Evolutionary conservation across 2,329 filamentous ascomycete genomes (phyloP).

Genomic region (Corynespora cassiicola): DNA sequence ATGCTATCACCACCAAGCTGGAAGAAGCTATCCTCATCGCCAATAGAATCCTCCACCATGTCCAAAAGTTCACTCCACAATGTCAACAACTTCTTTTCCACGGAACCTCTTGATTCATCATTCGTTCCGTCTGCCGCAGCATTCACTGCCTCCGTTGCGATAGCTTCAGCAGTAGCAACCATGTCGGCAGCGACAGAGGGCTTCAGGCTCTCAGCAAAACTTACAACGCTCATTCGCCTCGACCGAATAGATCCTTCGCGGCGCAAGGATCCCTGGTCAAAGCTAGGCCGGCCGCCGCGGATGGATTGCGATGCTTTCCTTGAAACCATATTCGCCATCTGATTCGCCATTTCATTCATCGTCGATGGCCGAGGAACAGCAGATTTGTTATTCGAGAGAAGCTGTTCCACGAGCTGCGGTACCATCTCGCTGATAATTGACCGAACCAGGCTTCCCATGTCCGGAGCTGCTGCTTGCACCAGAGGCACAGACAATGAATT

Average conservation of each 20-base stretch:
- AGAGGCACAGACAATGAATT: too few relatives aligned
- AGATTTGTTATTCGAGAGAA: conserved; percentile 34
- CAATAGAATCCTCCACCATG: conserved; percentile 41
- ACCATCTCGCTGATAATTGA: conserved; percentile 42
- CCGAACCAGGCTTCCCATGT: conserved; percentile 36
- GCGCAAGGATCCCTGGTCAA: conserved; percentile 28
- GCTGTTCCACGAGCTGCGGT: conserved; percentile 39
- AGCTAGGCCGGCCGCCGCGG: conserved; percentile 26
- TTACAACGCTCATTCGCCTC: conserved; percentile 34
- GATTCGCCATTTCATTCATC: conserved; percentile 35
- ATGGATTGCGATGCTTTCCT: conserved; percentile 32
- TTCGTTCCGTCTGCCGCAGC: too few relatives aligned
- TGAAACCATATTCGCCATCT: conserved; percentile 36
- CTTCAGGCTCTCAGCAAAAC: conserved; percentile 34
- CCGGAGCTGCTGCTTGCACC: conserved; percentile 18
- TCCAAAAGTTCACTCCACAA: conserved; percentile 41
- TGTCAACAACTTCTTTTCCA: conserved; percentile 38
- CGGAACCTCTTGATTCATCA: too few relatives aligned
- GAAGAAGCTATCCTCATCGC: conserved; percentile 41
- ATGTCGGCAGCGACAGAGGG: conserved; percentile 41
- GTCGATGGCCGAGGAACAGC: conserved; percentile 23
- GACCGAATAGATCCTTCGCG: conserved; percentile 27
- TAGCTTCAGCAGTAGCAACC: conserved; percentile 37
- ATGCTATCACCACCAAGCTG: conserved; percentile 42
- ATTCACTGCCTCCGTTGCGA: conserved; percentile 36